Percentiles rank a stretch among this genome's conserved stretches.
Conservation (phyloP, 2,329 filamentous ascomycete genomes). For the Tolypocladium amazonense region DNA sequence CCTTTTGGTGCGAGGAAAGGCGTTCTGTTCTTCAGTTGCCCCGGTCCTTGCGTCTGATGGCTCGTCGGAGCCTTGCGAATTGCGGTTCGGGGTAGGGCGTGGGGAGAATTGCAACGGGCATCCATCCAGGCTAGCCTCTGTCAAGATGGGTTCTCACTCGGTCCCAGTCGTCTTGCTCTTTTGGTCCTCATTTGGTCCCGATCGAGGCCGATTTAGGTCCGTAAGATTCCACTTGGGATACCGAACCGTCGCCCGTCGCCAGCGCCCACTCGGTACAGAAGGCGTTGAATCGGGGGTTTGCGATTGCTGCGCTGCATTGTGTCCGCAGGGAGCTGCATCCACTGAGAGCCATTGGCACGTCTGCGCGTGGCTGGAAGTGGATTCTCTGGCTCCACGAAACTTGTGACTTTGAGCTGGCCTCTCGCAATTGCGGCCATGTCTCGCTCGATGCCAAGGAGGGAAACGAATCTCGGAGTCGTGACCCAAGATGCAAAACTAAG, state of each 20-base stretch:
- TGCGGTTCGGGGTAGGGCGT: not conserved
- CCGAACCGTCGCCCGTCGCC: not conserved
- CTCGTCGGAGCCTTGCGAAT: not conserved
- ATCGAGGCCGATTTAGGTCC: not conserved
- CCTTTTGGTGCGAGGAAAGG: not conserved
- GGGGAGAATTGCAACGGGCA: not conserved
- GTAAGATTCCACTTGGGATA: not conserved
- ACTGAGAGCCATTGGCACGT: not conserved
- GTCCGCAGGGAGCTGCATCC: not conserved
- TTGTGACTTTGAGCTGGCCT: not conserved
- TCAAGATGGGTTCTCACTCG: not conserved
- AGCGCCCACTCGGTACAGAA: not conserved
- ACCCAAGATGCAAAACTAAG: not conserved
- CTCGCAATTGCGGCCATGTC: not conserved
- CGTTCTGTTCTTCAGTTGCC: not conserved
- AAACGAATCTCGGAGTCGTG: not conserved
- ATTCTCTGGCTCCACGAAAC: too few relatives aligned
- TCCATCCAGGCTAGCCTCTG: not conserved
- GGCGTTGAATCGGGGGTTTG: not conserved
- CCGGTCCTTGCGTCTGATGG: not conserved
- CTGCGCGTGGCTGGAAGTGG: too few relatives aligned
- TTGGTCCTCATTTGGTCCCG: not conserved
- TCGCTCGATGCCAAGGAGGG: not conserved
- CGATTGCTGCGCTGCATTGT: not conserved
- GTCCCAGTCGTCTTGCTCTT: not conserved